These are phyloP conservation scores for Camelina neglecta DNA, from an alignment of 345 rosid genomes.

Conservation along the genomic window DNA sequence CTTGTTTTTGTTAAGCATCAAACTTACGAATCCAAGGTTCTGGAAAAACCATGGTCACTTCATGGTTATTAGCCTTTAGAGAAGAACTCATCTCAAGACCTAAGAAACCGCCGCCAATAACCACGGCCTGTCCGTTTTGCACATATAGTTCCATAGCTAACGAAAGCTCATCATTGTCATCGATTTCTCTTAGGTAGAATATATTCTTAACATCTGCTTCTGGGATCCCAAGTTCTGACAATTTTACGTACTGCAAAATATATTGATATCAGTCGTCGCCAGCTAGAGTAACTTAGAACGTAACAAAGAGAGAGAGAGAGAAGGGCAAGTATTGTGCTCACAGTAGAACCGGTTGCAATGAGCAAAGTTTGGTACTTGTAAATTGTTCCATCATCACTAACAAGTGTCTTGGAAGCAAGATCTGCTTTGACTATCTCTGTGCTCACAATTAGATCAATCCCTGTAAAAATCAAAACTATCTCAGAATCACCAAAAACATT, in stretches of 20 bases:
- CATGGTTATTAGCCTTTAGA: slow-evolving; percentile 56
- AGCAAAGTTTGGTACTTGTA: slow-evolving; percentile 67
- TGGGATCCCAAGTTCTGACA: slow-evolving; percentile 31
- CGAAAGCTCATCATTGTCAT: slow-evolving; percentile 26
- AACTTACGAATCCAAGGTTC: slow-evolving; percentile 45
- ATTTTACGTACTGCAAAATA: slow-evolving; percentile 8
- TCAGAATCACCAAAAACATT: background rate
- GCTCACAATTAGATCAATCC: slow-evolving; percentile 70
- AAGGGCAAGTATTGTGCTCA: slow-evolving; percentile 4
- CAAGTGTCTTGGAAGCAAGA: slow-evolving; percentile 64
- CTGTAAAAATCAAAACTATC: slow-evolving; percentile 25
- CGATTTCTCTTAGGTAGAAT: slow-evolving; percentile 33
- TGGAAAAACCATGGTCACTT: slow-evolving; percentile 68
- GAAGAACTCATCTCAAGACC: slow-evolving; percentile 80
- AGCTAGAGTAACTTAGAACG: background rate
- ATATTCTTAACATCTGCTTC: slow-evolving; percentile 30
- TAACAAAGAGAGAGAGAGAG: background rate
- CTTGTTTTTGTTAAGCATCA: slow-evolving; percentile 2
- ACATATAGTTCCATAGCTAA: slow-evolving; percentile 14
- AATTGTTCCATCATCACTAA: slow-evolving; percentile 55
- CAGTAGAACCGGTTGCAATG: slow-evolving; percentile 78
- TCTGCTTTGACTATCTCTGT: slow-evolving; percentile 80
- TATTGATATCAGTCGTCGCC: slow-evolving; percentile 2
- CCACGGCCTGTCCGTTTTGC: slow-evolving; percentile 69
- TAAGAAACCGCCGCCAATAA: slow-evolving; percentile 88